Evolutionary conservation across 768 basidiomycete species (phyloP).

Genomic region (Russula sp.): DNA sequence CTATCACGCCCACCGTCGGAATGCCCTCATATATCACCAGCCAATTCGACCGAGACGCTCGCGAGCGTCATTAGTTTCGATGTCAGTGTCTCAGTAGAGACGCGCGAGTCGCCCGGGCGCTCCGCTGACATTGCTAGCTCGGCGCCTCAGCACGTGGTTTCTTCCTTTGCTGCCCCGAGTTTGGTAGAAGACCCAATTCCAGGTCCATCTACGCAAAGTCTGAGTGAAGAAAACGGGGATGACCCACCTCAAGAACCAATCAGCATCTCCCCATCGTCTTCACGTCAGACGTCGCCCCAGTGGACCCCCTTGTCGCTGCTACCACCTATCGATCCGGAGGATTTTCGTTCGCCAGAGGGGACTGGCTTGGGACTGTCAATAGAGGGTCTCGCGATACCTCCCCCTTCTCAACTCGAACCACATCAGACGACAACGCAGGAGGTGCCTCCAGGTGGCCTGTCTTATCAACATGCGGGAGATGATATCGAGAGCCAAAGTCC

Average conservation of each 20-base stretch:
- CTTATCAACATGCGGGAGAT: background rate
- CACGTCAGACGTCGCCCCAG: background rate
- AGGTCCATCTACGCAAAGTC: background rate
- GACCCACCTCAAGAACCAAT: background rate
- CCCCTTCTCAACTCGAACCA: background rate
- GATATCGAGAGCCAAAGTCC: background rate
- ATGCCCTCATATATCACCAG: slow-evolving; percentile 2
- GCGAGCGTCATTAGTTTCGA: slow-evolving; percentile 4
- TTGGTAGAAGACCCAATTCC: background rate
- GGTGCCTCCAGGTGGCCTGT: background rate
- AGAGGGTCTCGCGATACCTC: background rate
- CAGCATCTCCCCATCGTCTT: background rate
- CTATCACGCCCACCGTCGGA: slow-evolving; percentile 1
- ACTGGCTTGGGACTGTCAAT: slow-evolving; percentile 3
- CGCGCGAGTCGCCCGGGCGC: background rate
- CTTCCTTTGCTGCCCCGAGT: background rate
- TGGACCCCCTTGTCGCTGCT: background rate
- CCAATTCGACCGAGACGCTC: background rate
- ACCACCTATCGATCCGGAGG: background rate
- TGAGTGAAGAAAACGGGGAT: background rate
- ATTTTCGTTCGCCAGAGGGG: background rate
- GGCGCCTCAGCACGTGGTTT: background rate
- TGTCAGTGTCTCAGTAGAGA: background rate
- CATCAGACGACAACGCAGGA: background rate
- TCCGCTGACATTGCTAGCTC: background rate